These are phyloP conservation scores for Yamadazyma sp. DNA, from an alignment of 805 yeast species.

Conservation along the genomic window DNA sequence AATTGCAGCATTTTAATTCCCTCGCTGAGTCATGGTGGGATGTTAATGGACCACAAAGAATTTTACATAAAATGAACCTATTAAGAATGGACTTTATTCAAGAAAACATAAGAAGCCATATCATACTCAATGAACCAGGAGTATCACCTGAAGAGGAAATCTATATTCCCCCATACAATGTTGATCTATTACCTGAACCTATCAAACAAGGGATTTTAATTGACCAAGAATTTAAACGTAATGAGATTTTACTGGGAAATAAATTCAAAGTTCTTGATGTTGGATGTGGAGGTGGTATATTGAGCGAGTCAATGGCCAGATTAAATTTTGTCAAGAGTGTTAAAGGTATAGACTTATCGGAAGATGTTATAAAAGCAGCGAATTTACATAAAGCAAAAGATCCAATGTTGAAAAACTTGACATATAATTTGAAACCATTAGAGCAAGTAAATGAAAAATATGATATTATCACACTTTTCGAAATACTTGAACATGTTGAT, in stretches of 20 bases:
- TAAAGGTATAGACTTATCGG: slow-evolving; percentile 80
- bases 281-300: slow-evolving; percentile 98
- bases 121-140: slow-evolving; percentile 36
- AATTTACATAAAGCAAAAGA: slow-evolving; percentile 62
- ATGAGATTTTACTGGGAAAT: slow-evolving; percentile 29
- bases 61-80: slow-evolving; percentile 91
- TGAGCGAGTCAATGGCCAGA: slow-evolving; percentile 84
- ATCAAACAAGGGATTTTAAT: slow-evolving; percentile 45
- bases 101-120: slow-evolving; percentile 48
- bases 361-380: slow-evolving; percentile 81
- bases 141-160: slow-evolving; percentile 41
- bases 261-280: slow-evolving; percentile 68
- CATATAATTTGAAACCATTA: slow-evolving; percentile 59
- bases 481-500: slow-evolving; percentile 92
- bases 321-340: slow-evolving; percentile 60
- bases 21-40: slow-evolving; percentile 99
- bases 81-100: slow-evolving; percentile 84
- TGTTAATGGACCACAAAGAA: slow-evolving; percentile 85
- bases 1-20: slow-evolving; percentile 76
- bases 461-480: slow-evolving; percentile 88
- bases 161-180: slow-evolving; percentile 76
- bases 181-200: slow-evolving; percentile 60
- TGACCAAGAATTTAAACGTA: slow-evolving; percentile 50
- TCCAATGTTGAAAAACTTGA: slow-evolving; percentile 52
- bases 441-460: slow-evolving; percentile 56